Conservation (phyloP, 139 green algal genomes). For the Ostreobium quekettii region DNA sequence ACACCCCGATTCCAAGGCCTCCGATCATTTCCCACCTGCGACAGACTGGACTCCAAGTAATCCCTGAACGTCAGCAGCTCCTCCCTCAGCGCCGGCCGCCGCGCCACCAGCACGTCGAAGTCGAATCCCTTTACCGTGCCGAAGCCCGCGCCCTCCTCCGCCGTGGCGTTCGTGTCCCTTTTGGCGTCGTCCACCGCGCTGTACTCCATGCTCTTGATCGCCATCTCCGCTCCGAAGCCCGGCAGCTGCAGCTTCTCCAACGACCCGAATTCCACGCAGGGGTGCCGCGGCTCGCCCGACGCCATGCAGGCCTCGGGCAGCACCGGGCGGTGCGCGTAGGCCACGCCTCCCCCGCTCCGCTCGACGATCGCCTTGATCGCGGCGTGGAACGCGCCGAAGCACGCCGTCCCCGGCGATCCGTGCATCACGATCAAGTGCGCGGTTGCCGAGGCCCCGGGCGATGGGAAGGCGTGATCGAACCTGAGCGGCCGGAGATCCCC, state of each 20-base stretch:
- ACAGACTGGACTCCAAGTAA: constrained; percentile 48
- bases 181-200: constrained; percentile 81
- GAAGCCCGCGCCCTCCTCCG: constrained; percentile 3
- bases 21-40: too few species aligned
- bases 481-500: background rate
- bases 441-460: background rate
- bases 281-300: background rate
- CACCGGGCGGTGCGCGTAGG: constrained; percentile 55
- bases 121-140: constrained; percentile 60
- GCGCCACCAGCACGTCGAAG: constrained; percentile 50
- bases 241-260: constrained; percentile 36
- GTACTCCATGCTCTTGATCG: constrained; percentile 98
- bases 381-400: constrained; percentile 46
- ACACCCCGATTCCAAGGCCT: too few species aligned
- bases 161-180: constrained; percentile 16
- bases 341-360: constrained; percentile 15
- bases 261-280: constrained; percentile 27
- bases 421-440: constrained; percentile 44
- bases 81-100: constrained; percentile 42
- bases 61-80: constrained; percentile 73
- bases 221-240: constrained; percentile 88
- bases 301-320: constrained; percentile 29
- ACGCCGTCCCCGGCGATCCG: constrained; percentile 44
- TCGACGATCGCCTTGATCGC: constrained; percentile 23
- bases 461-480: background rate